phyloP scores from a whole-genome alignment of 371 early-diverging fungal genomes.

The Mortierella sp. region DNA sequence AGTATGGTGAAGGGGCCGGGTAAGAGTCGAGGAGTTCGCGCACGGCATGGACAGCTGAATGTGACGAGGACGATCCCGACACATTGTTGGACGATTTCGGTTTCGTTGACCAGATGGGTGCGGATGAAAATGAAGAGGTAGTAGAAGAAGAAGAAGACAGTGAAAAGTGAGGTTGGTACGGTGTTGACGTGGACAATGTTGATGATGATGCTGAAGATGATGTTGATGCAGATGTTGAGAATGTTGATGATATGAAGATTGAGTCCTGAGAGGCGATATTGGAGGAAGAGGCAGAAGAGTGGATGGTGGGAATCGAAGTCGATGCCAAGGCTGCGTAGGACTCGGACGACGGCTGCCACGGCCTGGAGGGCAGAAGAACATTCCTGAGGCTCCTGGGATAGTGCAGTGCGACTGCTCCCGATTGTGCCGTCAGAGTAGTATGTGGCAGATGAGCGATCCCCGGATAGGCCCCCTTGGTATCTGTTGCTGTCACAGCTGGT shows the following conservation, averaged over 20 bases:
- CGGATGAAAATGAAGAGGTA: constrained; percentile 15
- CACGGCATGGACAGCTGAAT: constrained; percentile 51
- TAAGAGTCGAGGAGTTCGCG: constrained; percentile 52
- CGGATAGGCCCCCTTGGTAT: constrained; percentile 29
- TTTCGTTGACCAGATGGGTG: constrained; percentile 13
- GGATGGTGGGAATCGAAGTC: constrained; percentile 3
- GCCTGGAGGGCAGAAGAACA: constrained; percentile 11
- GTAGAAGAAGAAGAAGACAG: constrained; percentile 20
- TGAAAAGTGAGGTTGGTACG: constrained; percentile 33
- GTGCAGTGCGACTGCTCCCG: constrained; percentile 17
- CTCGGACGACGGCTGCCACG: constrained; percentile 24
- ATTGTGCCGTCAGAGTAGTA: constrained; percentile 3
- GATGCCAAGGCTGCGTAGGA: constrained; percentile 17
- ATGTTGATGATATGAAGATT: constrained; percentile 15
- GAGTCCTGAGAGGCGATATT: constrained; percentile 11
- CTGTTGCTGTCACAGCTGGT: constrained; percentile 14
- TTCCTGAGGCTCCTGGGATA: constrained; percentile 22
- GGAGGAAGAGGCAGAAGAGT: constrained; percentile 17
- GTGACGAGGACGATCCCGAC: background rate
- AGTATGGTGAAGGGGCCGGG: constrained; percentile 53
- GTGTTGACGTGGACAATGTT: constrained; percentile 16
- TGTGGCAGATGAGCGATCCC: constrained; percentile 41
- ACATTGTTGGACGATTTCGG: constrained; percentile 9
- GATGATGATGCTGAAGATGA: constrained; percentile 14
- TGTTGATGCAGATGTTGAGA: constrained; percentile 20